phyloP scores from a whole-genome alignment of 257 asterid genomes.

The Anisodus acutangulus region DNA sequence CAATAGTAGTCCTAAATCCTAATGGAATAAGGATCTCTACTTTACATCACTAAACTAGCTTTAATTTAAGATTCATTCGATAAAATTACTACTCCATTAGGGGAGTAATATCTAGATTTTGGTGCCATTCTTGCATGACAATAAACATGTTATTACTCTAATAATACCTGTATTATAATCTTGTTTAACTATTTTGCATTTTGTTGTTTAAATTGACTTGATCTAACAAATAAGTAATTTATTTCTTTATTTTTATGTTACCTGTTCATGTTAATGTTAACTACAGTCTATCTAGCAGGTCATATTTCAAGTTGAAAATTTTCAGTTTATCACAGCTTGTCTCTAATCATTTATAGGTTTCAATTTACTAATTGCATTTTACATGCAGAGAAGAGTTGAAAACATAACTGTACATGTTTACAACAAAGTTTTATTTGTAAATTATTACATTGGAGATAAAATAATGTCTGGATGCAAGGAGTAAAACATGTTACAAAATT shows the following conservation, averaged over 20 bases:
- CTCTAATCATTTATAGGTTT: neutral
- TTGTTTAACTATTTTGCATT: neutral
- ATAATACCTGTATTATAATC: no score
- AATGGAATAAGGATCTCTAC: no score
- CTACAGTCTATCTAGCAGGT: neutral
- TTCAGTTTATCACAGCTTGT: neutral
- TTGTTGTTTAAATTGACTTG: neutral
- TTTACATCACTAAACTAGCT: neutral
- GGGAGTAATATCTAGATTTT: neutral
- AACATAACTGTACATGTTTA: neutral
- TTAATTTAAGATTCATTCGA: neutral
- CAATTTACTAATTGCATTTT: neutral
- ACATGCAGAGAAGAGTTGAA: neutral
- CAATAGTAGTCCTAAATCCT: no score
- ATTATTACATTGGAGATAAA: no score
- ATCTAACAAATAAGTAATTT: neutral
- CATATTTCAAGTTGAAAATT: neutral
- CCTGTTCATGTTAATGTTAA: neutral
- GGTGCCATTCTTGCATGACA: neutral
- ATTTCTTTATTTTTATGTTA: neutral
- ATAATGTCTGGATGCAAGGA: no score
- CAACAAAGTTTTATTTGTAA: no score
- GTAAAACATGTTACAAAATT: no score
- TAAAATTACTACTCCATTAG: no score
- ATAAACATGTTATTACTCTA: neutral